Evolutionary conservation across 2,329 filamentous ascomycete species (phyloP).

Genomic region (Stagonosporopsis chrysanthemi): DNA sequence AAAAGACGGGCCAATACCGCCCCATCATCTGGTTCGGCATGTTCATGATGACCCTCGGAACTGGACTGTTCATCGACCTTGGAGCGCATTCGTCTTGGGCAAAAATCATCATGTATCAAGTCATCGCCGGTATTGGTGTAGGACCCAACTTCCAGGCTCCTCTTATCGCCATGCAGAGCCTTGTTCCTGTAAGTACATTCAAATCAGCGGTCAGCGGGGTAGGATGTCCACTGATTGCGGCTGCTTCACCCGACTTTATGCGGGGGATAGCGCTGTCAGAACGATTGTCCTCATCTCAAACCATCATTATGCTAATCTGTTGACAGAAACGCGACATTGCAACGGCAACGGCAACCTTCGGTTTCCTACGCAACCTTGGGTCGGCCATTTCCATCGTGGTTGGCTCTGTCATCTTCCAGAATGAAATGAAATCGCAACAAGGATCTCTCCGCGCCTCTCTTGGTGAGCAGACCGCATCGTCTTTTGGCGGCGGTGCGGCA

Average conservation of each 20-base stretch:
- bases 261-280: neutral
- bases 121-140: constrained; percentile 54
- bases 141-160: constrained; percentile 75
- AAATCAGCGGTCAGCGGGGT: neutral
- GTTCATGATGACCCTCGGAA: constrained; percentile 48
- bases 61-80: constrained; percentile 50
- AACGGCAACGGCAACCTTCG: constrained; percentile 71
- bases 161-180: constrained; percentile 72
- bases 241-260: neutral
- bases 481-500: constrained; percentile 66
- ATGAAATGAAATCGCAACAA: constrained; percentile 69
- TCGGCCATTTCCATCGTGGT: constrained; percentile 74
- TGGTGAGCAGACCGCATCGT: constrained; percentile 58
- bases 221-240: neutral
- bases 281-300: neutral
- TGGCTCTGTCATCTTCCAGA: constrained; percentile 81
- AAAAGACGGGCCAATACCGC: constrained; percentile 56
- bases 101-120: constrained; percentile 52
- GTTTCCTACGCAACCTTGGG: constrained; percentile 72
- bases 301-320: constrained; percentile 22
- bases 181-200: constrained; percentile 55
- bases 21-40: constrained; percentile 50
- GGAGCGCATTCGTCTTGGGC: constrained; percentile 44
- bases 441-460: constrained; percentile 59
- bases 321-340: constrained; percentile 65